Conservation (phyloP, 23 red algal species). For the Gracilaria vermiculophylla region DNA sequence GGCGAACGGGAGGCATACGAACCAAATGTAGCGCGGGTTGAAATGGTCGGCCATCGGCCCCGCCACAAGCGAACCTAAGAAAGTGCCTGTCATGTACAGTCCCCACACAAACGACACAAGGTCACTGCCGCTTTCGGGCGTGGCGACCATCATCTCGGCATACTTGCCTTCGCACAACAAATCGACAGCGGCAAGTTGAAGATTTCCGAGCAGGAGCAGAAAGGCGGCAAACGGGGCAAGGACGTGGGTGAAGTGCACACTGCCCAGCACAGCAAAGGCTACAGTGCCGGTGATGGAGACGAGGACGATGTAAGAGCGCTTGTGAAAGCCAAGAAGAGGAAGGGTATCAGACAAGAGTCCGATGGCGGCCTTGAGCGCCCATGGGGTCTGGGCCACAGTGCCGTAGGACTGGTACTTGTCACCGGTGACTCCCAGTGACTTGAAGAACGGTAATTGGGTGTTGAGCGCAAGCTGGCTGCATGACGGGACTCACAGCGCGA, state of each 20-base stretch:
- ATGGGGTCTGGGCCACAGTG: conserved; percentile 61
- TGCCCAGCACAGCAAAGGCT: conserved; percentile 30
- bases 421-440: conserved; percentile 67
- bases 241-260: conserved; percentile 24
- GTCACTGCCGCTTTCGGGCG: conserved; percentile 67
- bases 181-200: conserved; percentile 68
- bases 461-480: conserved; percentile 40
- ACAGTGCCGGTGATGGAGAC: conserved; percentile 41
- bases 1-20: conserved; percentile 61
- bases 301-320: conserved; percentile 67
- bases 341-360: conserved; percentile 61
- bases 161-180: conserved; percentile 74
- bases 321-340: conserved; percentile 66
- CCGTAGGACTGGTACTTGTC: conserved; percentile 67
- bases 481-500: background rate
- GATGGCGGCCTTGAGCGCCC: conserved; percentile 72
- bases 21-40: conserved; percentile 71
- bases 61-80: conserved; percentile 52
- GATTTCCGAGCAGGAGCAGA: conserved; percentile 45
- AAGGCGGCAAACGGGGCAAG: conserved; percentile 58
- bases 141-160: conserved; percentile 65
- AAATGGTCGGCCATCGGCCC: conserved; percentile 67
- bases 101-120: conserved; percentile 77
- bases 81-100: conserved; percentile 57
- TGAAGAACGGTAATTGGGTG: conserved; percentile 65